Evolutionary conservation across 2,329 filamentous ascomycete species (phyloP), one percentile per base, ranked within the genome.

Genomic region (Spiromastix sp.): DNA sequence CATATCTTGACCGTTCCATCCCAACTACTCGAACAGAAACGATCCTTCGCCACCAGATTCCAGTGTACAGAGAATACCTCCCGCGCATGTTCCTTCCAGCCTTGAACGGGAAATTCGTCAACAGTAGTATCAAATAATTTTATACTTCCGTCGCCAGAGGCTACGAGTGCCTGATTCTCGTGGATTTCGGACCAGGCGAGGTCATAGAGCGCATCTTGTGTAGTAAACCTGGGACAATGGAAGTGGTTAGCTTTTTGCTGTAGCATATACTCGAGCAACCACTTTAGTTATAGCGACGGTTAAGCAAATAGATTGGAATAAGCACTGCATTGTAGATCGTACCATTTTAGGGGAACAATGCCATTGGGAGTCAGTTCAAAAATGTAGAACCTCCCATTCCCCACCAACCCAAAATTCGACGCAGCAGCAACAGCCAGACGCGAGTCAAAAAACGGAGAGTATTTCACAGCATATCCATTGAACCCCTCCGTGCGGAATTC

Each of bases 381-480:
- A 39, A 89, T 78, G 54, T 84, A 96, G 1, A 96, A 64, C 28
- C 87, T 77, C 8, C 91, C 91, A 66, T 98, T 98, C 31, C 91
- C 91, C 22, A 98, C 89, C 25, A 98, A 82, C 25, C 91, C 91
- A 64, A 91, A 98, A 68, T 98, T 96, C 44, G 89, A 78, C n/a
- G 86, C 82, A 1, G 83, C 74, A 19, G 85, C 84, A 50, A 95
- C 86, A 38, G 89, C 89, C 45, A 98, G 77, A 44, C 87, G 79
- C 46, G 84, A 91, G 66, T 96, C 91, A 67, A 93, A 93, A 68
- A 95, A 98, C 5, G 91, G 91, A 37, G 89, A 96, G 70, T 96
- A 98, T 64, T 95, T 94, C 61, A 95, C 86, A 48, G 84, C 85
- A 64, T 93, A 95, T 51, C 87, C 87, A 61, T 96, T 94, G 72